phyloP scores from a whole-genome alignment of 2,329 filamentous ascomycete genomes.

The Ceratocystis variospora region DNA sequence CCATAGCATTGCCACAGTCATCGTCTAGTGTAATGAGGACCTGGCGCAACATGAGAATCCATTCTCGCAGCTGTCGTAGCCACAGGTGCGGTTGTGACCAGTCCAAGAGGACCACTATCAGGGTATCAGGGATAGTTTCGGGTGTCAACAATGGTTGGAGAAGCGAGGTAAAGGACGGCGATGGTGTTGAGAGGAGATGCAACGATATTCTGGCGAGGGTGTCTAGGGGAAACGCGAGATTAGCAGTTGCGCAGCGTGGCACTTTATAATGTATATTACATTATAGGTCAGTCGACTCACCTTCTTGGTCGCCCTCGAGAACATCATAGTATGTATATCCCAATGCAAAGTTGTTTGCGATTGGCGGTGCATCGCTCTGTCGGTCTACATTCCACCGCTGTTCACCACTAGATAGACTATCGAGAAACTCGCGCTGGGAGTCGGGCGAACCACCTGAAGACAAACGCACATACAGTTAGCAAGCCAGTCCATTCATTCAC shows the following conservation, averaged over 20 bases:
- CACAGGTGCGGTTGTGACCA: slow-evolving; percentile 92
- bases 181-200: slow-evolving; percentile 77
- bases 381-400: slow-evolving; percentile 40
- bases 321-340: slow-evolving; percentile 95
- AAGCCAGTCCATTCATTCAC: background rate
- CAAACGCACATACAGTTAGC: slow-evolving; percentile 3
- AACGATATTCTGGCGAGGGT: slow-evolving; percentile 79
- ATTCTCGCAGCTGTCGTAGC: slow-evolving; percentile 76
- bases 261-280: too few species aligned
- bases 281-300: slow-evolving; percentile 32
- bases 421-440: slow-evolving; percentile 72
- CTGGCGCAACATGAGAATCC: slow-evolving; percentile 71
- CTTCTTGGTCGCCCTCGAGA: slow-evolving; percentile 83
- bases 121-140: slow-evolving; percentile 69
- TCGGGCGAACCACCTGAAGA: slow-evolving; percentile 61
- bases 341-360: slow-evolving; percentile 83
- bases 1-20: slow-evolving; percentile 69
- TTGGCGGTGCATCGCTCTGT: slow-evolving; percentile 52
- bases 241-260: background rate
- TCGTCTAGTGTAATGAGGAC: slow-evolving; percentile 60
- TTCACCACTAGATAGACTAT: slow-evolving; percentile 44
- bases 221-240: slow-evolving; percentile 37
- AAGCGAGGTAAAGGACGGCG: slow-evolving; percentile 66
- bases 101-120: slow-evolving; percentile 83
- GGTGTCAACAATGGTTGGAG: slow-evolving; percentile 73